Evolutionary conservation across 1,139 yeast genomes (phyloP).

Genomic region (Zygosaccharomyces sapae): DNA sequence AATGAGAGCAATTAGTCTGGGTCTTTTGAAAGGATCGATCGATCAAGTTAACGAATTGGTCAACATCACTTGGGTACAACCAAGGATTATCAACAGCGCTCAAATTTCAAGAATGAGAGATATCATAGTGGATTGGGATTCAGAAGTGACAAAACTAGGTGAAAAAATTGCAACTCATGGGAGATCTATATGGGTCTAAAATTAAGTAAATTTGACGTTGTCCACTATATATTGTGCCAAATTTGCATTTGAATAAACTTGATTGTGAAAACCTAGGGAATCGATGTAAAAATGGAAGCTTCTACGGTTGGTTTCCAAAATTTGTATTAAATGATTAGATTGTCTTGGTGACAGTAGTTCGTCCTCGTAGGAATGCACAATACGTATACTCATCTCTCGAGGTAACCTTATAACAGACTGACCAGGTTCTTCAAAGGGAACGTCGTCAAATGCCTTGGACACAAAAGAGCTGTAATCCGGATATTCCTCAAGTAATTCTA

Average conservation of each 20-base stretch:
- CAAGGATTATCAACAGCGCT: constrained; percentile 76
- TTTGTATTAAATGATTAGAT: constrained; percentile 22
- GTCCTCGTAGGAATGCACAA: constrained; percentile 35
- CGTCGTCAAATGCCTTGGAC: constrained; percentile 36
- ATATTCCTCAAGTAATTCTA: constrained; percentile 41
- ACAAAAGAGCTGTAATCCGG: constrained; percentile 44
- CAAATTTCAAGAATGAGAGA: constrained; percentile 76
- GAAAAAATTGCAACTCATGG: constrained; percentile 55
- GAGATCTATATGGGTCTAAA: constrained; percentile 53
- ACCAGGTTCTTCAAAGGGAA: constrained; percentile 17
- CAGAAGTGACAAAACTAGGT: constrained; percentile 63
- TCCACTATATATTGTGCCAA: constrained; percentile 28
- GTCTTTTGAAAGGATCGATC: constrained; percentile 77
- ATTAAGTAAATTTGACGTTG: constrained; percentile 12
- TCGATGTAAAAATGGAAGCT: constrained; percentile 20
- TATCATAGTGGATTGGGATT: constrained; percentile 74
- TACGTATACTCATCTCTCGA: constrained; percentile 14
- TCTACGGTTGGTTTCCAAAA: constrained; percentile 17
- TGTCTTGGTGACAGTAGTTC: constrained; percentile 32
- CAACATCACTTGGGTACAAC: constrained; percentile 90
- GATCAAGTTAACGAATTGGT: constrained; percentile 80
- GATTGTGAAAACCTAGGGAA: constrained; percentile 33
- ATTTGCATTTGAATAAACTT: constrained; percentile 26
- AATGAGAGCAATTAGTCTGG: constrained; percentile 84
- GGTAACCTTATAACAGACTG: constrained; percentile 9